A percentile compares a stretch with the other conserved stretches of the same genome.
Evolutionary conservation across 2,329 filamentous ascomycete genomes (phyloP).

Genomic region (Colletotrichum sp.): DNA sequence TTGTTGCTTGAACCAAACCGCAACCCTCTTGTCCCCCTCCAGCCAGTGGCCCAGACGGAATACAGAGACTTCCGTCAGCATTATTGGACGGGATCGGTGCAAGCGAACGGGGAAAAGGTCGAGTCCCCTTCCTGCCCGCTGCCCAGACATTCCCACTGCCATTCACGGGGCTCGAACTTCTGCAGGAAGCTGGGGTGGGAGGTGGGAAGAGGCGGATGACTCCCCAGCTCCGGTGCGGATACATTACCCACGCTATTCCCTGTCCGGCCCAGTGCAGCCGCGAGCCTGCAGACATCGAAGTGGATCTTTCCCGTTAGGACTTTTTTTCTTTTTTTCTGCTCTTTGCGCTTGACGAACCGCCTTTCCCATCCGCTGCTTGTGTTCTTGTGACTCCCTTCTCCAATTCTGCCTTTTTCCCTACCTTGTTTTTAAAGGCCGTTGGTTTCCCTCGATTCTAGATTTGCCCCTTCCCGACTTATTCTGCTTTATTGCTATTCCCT

Average conservation of each 20-base stretch:
- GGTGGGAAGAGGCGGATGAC: constrained; percentile 2
- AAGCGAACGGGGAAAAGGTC: background rate
- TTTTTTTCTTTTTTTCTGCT: background rate
- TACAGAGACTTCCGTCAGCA: constrained; percentile 2
- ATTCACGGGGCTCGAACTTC: background rate
- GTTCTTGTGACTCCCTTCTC: constrained; percentile 16
- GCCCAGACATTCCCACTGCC: background rate
- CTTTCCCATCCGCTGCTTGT: background rate
- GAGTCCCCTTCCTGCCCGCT: background rate
- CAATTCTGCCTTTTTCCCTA: background rate
- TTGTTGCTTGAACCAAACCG: background rate
- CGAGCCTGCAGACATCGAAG: constrained; percentile 15
- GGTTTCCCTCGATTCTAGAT: background rate
- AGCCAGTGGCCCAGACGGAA: background rate
- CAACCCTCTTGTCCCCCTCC: background rate
- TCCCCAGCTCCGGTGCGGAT: background rate
- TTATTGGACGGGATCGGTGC: background rate
- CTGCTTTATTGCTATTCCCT: background rate
- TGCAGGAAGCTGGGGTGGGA: constrained; percentile 9
- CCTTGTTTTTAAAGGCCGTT: background rate
- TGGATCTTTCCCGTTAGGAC: constrained; percentile 7
- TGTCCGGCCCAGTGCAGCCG: constrained; percentile 15
- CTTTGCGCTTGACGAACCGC: constrained; percentile 12
- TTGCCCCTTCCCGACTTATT: background rate
- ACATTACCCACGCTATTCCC: constrained; percentile 15